Conservation (phyloP, 2,329 filamentous ascomycete species). For the Xylariomycetidae sp. region DNA sequence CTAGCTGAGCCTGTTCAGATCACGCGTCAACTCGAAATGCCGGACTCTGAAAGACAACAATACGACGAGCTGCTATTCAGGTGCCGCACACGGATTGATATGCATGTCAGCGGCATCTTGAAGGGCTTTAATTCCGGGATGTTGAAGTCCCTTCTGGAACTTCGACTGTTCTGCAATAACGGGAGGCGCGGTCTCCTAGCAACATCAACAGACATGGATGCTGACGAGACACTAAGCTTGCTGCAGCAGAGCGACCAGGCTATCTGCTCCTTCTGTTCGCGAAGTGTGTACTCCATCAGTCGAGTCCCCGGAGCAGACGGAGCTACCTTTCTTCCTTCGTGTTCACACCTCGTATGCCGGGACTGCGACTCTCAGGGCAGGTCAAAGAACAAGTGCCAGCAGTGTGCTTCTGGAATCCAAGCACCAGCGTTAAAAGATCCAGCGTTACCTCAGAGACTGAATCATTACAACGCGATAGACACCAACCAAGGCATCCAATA, state of each 20-base stretch:
- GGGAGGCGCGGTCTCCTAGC: neutral
- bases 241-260: slow-evolving; percentile 2
- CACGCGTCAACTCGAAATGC: neutral
- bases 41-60: neutral
- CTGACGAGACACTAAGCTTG: slow-evolving; percentile 2
- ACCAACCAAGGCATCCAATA: neutral
- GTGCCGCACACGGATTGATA: slow-evolving; percentile 1
- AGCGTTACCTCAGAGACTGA: neutral
- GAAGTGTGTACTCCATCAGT: slow-evolving; percentile 1
- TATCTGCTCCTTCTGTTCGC: slow-evolving; percentile 2
- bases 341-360: slow-evolving; percentile 4
- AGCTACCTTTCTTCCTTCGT: neutral
- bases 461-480: neutral
- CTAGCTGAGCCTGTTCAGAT: slow-evolving; percentile 1
- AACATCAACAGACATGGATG: neutral
- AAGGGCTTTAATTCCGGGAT: slow-evolving; percentile 3
- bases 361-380: neutral
- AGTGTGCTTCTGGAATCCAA: neutral
- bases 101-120: slow-evolving; percentile 1
- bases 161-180: slow-evolving; percentile 19
- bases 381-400: neutral
- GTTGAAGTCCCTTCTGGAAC: slow-evolving; percentile 14
- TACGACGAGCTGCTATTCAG: neutral
- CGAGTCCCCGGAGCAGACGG: neutral
- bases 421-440: neutral